Evolutionary conservation across 202 grass and related monocot genomes (phyloP).

Genomic region (Carex sylvatica): DNA sequence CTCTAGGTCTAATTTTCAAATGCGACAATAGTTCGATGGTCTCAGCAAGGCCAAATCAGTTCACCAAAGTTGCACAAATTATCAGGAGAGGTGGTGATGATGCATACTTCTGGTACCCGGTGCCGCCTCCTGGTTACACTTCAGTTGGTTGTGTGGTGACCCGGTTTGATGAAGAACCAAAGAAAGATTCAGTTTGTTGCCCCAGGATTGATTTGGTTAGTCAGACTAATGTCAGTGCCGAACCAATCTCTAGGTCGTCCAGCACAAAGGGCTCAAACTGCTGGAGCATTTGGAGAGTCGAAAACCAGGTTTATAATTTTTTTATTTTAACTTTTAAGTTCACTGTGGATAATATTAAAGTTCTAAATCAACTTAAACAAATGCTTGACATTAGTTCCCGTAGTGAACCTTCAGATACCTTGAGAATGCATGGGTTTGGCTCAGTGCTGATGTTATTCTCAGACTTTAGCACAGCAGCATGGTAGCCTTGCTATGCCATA

Average conservation of each 20-base stretch:
- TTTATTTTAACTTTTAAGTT: background rate
- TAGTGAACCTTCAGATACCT: background rate
- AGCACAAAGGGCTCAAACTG: constrained; percentile 66
- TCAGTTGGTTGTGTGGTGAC: constrained; percentile 89
- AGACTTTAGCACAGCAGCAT: background rate
- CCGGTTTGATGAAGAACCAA: constrained; percentile 76
- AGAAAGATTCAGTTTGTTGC: constrained; percentile 75
- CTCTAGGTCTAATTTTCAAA: constrained; percentile 81
- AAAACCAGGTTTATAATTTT: constrained; percentile 65
- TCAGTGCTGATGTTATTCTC: background rate
- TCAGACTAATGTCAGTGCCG: constrained; percentile 71
- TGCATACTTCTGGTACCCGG: constrained; percentile 91
- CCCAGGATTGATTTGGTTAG: constrained; percentile 73
- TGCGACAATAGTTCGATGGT: constrained; percentile 55
- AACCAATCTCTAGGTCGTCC: constrained; percentile 80
- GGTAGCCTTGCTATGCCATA: background rate
- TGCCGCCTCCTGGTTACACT: constrained; percentile 84
- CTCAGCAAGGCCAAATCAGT: constrained; percentile 72
- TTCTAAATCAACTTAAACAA: background rate
- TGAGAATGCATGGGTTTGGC: background rate
- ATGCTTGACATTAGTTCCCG: background rate
- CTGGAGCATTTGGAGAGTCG: constrained; percentile 99
- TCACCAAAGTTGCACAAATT: constrained; percentile 87
- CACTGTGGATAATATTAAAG: background rate
- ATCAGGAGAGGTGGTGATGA: constrained; percentile 72